phyloP scores from a whole-genome alignment of 176 grass and related monocot genomes.

The Rhynchospora pubera region DNA sequence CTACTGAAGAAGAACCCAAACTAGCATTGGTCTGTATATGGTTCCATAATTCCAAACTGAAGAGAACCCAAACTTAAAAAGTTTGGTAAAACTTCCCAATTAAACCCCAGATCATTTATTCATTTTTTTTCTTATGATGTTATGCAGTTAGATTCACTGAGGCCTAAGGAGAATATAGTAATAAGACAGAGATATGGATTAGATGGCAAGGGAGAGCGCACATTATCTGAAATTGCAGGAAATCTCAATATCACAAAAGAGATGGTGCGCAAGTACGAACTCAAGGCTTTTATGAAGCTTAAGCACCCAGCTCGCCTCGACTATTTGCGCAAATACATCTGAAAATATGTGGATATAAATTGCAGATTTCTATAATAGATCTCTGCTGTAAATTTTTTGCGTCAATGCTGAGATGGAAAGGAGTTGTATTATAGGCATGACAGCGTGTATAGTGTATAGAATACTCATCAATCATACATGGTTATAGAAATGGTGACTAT shows the following conservation, averaged over 20 bases:
- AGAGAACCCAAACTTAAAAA: background rate
- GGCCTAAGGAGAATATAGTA: constrained; percentile 88
- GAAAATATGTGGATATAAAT: constrained; percentile 21
- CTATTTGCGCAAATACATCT: constrained; percentile 75
- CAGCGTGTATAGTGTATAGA: background rate
- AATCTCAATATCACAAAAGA: constrained; percentile 84
- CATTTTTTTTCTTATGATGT: background rate
- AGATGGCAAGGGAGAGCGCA: constrained; percentile 67
- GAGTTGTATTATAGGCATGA: background rate
- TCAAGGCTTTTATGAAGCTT: constrained; percentile 97
- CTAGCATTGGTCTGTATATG: background rate
- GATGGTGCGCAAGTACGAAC: constrained; percentile 87
- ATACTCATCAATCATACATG: background rate
- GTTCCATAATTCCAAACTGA: background rate
- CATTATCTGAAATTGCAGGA: constrained; percentile 63
- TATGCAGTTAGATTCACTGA: constrained; percentile 80
- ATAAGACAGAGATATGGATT: constrained; percentile 83
- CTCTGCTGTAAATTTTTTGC: background rate
- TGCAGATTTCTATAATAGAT: background rate
- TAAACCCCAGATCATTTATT: background rate
- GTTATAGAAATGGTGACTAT: background rate
- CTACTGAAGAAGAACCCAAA: background rate
- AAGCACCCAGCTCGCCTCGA: constrained; percentile 79
- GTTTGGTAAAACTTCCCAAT: background rate
- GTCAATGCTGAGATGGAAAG: background rate